A percentile compares a stretch with the other conserved stretches of the same genome.
Conservation (phyloP, 1,139 yeast genomes). For the Taphrina betulina region DNA sequence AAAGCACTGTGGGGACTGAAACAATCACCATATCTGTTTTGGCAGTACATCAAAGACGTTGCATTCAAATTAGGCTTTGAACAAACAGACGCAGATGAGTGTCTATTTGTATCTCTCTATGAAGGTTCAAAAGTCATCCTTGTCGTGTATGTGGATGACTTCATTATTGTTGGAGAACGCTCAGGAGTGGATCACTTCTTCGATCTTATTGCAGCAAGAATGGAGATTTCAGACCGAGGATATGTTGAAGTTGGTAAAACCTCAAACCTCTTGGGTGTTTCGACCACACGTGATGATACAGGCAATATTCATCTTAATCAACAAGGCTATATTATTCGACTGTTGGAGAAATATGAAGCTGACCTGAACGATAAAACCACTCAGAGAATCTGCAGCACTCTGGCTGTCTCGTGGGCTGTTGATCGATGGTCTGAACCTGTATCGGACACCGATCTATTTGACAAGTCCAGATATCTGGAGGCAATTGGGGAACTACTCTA, state of each 20-base stretch:
- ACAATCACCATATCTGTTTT: neutral
- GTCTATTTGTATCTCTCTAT: neutral
- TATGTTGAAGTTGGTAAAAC: neutral
- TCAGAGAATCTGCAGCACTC: neutral
- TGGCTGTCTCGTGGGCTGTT: neutral
- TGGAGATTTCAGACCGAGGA: neutral
- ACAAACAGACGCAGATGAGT: neutral
- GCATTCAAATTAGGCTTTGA: neutral
- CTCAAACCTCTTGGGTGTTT: neutral
- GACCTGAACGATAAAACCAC: no score
- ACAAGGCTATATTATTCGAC: neutral
- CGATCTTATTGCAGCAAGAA: neutral
- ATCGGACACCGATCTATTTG: neutral
- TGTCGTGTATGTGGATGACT: neutral
- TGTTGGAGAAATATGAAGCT: neutral
- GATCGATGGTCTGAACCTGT: neutral
- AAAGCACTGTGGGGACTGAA: neutral
- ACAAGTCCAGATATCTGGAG: neutral
- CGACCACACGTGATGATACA: neutral
- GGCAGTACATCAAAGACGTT: neutral
- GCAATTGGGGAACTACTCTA: conserved; percentile 1
- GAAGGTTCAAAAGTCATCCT: neutral
- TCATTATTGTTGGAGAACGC: neutral
- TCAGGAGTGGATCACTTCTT: neutral
- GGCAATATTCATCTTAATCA: neutral